These are phyloP conservation scores for Monilinia laxa DNA, from an alignment of 2,329 filamentous ascomycete species.

Conservation along the genomic window DNA sequence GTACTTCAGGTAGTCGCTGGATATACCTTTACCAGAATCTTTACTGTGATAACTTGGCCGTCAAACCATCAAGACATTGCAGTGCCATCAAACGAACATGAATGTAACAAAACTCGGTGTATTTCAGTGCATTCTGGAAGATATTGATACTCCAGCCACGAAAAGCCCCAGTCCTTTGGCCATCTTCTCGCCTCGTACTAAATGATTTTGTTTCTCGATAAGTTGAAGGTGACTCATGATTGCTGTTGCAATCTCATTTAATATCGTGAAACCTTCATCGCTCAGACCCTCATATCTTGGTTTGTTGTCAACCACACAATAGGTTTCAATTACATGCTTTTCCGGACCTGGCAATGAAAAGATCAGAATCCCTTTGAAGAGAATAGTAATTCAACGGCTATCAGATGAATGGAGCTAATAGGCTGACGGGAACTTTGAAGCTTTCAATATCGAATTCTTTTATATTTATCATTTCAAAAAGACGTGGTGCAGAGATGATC, in stretches of 20 bases:
- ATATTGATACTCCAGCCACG: conserved; percentile 55
- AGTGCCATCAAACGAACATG: conserved; percentile 42
- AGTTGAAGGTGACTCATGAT: conserved; percentile 61
- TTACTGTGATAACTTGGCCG: conserved; percentile 48
- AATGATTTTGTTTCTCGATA: conserved; percentile 51
- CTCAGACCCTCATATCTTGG: conserved; percentile 51
- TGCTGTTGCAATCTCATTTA: conserved; percentile 55
- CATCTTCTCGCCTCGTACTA: conserved; percentile 52
- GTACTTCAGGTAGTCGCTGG: conserved; percentile 56
- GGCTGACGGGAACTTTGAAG: neutral
- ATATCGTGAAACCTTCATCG: conserved; percentile 48
- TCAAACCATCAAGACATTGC: neutral
- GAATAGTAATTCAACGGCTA: accelerated
- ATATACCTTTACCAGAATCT: conserved; percentile 64
- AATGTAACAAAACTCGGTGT: conserved; percentile 53
- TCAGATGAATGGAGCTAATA: neutral
- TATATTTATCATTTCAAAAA: neutral
- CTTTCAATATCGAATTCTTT: no score
- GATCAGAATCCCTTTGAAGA: neutral
- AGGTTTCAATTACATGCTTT: conserved; percentile 54
- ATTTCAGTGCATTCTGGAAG: conserved; percentile 62
- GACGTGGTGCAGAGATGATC: no score
- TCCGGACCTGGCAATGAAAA: conserved; percentile 16
- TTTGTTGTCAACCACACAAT: conserved; percentile 57
- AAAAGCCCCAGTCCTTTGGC: conserved; percentile 53